Conservation (phyloP, 2,329 filamentous ascomycete species). For the Talaromyces albobiverticillius region DNA sequence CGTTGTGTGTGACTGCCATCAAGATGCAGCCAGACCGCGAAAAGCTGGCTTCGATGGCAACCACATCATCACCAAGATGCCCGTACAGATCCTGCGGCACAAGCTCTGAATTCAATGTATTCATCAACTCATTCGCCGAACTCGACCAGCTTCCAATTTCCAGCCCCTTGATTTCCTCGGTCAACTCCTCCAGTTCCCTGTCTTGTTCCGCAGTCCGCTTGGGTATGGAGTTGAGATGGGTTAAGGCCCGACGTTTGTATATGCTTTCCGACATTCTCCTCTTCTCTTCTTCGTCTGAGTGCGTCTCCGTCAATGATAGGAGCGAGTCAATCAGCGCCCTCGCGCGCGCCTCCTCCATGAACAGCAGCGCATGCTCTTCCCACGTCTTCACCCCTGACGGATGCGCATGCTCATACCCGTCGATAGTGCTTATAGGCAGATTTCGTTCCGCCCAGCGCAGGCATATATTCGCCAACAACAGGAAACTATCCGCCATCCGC, state of each 20-base stretch:
- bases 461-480: slow-evolving; percentile 21
- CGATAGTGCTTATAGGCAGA: slow-evolving; percentile 13
- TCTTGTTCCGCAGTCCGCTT: slow-evolving; percentile 7
- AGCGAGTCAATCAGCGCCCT: slow-evolving; percentile 22
- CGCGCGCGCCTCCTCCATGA: slow-evolving; percentile 22
- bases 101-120: slow-evolving; percentile 18
- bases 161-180: slow-evolving; percentile 4
- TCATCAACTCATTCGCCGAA: slow-evolving; percentile 20
- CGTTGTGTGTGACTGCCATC: slow-evolving; percentile 22
- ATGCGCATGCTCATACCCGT: slow-evolving; percentile 19
- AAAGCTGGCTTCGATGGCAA: slow-evolving; percentile 23
- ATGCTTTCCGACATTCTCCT: slow-evolving; percentile 8
- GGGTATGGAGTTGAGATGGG: slow-evolving; percentile 8
- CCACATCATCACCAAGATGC: slow-evolving; percentile 18
- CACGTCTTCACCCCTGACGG: slow-evolving; percentile 18
- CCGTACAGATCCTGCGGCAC: slow-evolving; percentile 17
- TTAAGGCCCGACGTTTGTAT: slow-evolving; percentile 11
- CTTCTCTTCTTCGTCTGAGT: slow-evolving; percentile 1
- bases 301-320: slow-evolving; percentile 5
- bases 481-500: slow-evolving; percentile 16
- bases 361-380: slow-evolving; percentile 23
- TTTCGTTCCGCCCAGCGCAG: slow-evolving; percentile 3
- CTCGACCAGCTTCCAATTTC: slow-evolving; percentile 14
- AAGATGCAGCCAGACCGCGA: slow-evolving; percentile 17
- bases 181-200: slow-evolving; percentile 5